phyloP scores from a whole-genome alignment of 2,329 filamentous ascomycete species.

The Talaromyces verruculosus region DNA sequence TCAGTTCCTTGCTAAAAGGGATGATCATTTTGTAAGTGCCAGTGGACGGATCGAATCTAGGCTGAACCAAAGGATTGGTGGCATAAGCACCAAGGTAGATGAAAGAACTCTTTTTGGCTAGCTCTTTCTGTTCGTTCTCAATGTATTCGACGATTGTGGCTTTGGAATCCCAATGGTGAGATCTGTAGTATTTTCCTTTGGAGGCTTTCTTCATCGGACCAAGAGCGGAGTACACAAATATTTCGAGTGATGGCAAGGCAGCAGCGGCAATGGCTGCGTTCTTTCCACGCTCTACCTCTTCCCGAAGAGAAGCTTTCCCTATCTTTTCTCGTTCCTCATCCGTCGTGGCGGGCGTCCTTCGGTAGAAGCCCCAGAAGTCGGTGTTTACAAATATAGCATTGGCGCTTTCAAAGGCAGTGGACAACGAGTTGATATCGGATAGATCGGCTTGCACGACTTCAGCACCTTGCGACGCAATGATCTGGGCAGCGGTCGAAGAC shows the following conservation, averaged over 20 bases:
- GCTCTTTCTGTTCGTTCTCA: conserved; percentile 1
- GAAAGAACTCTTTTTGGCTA: conserved; percentile 17
- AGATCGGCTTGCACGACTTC: conserved; percentile 34
- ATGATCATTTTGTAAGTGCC: conserved; percentile 7
- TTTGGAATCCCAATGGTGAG: conserved; percentile 54
- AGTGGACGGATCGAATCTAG: conserved; percentile 1
- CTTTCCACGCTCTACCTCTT: conserved; percentile 44
- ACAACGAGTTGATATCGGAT: conserved; percentile 30
- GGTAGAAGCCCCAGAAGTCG: conserved; percentile 45
- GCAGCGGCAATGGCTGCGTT: conserved; percentile 59
- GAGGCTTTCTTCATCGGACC: conserved; percentile 42
- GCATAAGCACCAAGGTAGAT: conserved; percentile 16
- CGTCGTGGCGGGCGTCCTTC: not conserved
- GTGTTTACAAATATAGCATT: conserved; percentile 57
- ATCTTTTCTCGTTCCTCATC: not conserved
- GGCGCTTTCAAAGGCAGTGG: conserved; percentile 41
- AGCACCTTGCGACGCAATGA: conserved; percentile 29
- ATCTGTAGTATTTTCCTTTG: conserved; percentile 44
- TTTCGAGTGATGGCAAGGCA: conserved; percentile 5
- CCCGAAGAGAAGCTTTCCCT: not conserved
- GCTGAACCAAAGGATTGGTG: conserved; percentile 11
- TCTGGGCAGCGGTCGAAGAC: conserved; percentile 26
- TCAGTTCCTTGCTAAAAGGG: conserved; percentile 9
- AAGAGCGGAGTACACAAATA: not conserved
- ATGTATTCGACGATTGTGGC: conserved; percentile 41